phyloP scores from a whole-genome alignment of 164 flowering plant genomes.

The Piper longum region DNA sequence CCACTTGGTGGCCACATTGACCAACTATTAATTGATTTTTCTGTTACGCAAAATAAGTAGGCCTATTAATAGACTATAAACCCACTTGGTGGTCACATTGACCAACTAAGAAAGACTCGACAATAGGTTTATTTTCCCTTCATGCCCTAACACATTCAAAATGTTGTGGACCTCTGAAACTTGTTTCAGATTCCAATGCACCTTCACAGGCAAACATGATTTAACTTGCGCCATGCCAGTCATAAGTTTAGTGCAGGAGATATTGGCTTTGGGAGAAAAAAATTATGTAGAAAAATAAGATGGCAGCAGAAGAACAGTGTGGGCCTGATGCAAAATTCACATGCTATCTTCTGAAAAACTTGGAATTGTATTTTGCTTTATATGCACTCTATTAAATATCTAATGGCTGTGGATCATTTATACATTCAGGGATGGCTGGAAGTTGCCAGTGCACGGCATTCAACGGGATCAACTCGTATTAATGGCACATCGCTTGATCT shows the following conservation, averaged over 20 bases:
- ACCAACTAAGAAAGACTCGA: no score
- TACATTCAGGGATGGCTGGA: constrained; percentile 66
- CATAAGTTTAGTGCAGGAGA: no score
- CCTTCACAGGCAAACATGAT: neutral
- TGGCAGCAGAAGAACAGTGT: no score
- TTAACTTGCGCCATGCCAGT: no score
- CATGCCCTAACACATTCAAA: no score
- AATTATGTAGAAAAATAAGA: neutral
- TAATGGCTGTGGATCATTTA: neutral
- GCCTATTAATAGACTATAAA: no score
- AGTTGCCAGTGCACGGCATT: constrained; percentile 67
- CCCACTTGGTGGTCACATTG: no score
- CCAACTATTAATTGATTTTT: no score
- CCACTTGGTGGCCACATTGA: no score
- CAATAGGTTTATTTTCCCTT: no score
- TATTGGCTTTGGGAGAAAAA: no score
- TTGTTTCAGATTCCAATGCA: neutral
- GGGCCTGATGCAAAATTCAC: neutral
- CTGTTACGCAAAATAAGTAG: no score
- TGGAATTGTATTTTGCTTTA: neutral
- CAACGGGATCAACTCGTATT: constrained; percentile 67
- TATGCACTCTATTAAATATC: neutral
- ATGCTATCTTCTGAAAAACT: neutral
- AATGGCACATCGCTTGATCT: constrained; percentile 49
- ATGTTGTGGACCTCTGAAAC: neutral